Conservation (phyloP, 805 yeast genomes). For the Kazachstania psychrophila region DNA sequence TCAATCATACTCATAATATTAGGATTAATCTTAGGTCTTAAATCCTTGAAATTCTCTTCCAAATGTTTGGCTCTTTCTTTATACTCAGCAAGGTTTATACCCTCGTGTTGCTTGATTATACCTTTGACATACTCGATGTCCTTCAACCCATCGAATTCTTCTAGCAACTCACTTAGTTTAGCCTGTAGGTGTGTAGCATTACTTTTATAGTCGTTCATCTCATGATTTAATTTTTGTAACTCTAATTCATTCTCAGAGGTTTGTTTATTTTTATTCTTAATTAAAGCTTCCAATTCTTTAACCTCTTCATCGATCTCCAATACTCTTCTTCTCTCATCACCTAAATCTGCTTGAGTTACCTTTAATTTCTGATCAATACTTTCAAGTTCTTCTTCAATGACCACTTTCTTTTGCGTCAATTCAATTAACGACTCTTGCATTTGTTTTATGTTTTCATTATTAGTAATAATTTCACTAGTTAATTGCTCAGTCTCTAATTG, state of each 20-base stretch:
- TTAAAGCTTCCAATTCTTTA: constrained; percentile 42
- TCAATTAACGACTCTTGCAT: constrained; percentile 30
- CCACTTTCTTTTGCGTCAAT: constrained; percentile 24
- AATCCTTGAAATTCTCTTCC: constrained; percentile 49
- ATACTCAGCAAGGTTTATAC: constrained; percentile 54
- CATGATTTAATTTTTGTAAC: constrained; percentile 46
- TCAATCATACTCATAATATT: constrained; percentile 89
- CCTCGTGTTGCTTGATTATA: constrained; percentile 52
- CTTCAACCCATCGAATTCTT: constrained; percentile 61
- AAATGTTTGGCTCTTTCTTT: constrained; percentile 48
- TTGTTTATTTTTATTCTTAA: constrained; percentile 35
- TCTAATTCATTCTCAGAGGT: constrained; percentile 42
- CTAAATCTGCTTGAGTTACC: constrained; percentile 23
- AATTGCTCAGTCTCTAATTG: constrained; percentile 67
- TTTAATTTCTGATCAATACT: constrained; percentile 17
- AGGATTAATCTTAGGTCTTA: constrained; percentile 75
- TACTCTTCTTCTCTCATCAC: constrained; percentile 43
- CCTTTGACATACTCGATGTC: constrained; percentile 51
- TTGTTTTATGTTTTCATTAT: constrained; percentile 36
- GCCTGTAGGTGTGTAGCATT: constrained; percentile 31
- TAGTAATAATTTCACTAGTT: constrained; percentile 42
- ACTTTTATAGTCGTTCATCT: constrained; percentile 40
- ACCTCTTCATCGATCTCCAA: constrained; percentile 72
- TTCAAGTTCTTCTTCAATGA: constrained; percentile 22
- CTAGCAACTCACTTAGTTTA: constrained; percentile 38